These are phyloP conservation scores for Westerdykella aurantiaca DNA, from an alignment of 2,329 filamentous ascomycete species.

Conservation along the genomic window DNA sequence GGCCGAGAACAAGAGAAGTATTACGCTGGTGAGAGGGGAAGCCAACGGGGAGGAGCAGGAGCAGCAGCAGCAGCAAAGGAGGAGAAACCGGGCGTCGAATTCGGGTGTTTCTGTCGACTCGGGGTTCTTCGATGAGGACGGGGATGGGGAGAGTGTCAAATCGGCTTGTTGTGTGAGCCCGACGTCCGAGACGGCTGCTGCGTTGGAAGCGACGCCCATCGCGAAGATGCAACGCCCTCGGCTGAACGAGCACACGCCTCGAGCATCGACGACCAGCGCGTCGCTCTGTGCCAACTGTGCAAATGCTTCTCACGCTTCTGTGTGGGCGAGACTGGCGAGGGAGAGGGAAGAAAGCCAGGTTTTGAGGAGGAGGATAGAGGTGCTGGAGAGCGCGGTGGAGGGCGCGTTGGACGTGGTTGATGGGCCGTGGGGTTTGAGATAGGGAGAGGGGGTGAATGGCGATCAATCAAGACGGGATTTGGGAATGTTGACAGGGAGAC, in stretches of 20 bases:
- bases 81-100: slow-evolving; percentile 30
- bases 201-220: slow-evolving; percentile 20
- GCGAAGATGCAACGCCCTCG: slow-evolving; percentile 27
- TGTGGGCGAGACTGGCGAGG: slow-evolving; percentile 49
- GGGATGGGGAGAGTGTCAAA: slow-evolving; percentile 38
- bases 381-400: slow-evolving; percentile 49
- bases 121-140: slow-evolving; percentile 56
- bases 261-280: slow-evolving; percentile 40
- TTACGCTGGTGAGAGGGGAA: slow-evolving; percentile 17
- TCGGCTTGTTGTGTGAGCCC: slow-evolving; percentile 38
- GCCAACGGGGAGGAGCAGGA: not conserved
- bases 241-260: slow-evolving; percentile 24
- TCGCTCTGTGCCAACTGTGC: slow-evolving; percentile 34
- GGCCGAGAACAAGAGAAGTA: slow-evolving; percentile 28
- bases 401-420: slow-evolving; percentile 51
- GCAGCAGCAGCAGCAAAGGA: slow-evolving; percentile 12
- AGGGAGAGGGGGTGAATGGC: too few relatives aligned
- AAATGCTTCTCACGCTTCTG: slow-evolving; percentile 37
- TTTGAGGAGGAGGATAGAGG: slow-evolving; percentile 47
- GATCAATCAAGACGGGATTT: too few relatives aligned
- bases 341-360: slow-evolving; percentile 52
- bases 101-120: slow-evolving; percentile 46
- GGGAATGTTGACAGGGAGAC: too few relatives aligned
- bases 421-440: slow-evolving; percentile 23
- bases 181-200: slow-evolving; percentile 15